Base-by-base conservation (phyloP, 1,139 yeast species). In the Geotrichum aggregatum region DNA sequence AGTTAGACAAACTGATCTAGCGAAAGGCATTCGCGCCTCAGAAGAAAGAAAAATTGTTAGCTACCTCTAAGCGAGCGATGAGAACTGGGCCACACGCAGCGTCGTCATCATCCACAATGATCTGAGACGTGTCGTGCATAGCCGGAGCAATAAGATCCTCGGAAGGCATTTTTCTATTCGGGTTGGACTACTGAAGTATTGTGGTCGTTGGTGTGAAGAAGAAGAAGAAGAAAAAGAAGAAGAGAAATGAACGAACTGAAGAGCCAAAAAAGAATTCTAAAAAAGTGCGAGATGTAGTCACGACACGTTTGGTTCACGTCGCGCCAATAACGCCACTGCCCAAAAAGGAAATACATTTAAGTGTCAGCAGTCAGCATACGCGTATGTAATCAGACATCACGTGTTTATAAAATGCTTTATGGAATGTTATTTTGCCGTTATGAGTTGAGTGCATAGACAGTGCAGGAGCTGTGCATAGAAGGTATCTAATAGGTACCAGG, bases 11-110 rank as follows among this genome's bases (percentile, higher is more conserved):
- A 28, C 11, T 28, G 31, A 11, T 24, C 28, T 24, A 8, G 28
- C 8, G 28, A 8, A 5, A 8, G 28, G 28, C 8, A 8, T 8
- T 5, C 28, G 28, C 28, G 28, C 28, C 28, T 24, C 5, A 24
- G 28, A 5, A 5, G 8, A 24, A 24, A 24, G 7, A 5, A 24
- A 24, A 24, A 24, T 5, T 24, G 28, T 5, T 24, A 24, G 5
- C 8, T 53, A 68, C 71, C 54, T 70, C 73, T 35, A 71, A 60
- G 44, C 70, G 74, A 22, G 68, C 59, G 35, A 75, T 65, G 1
- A 76, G 77, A 42, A 77, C 67, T 4, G 81, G 81, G 0, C 80
- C 80, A 44, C 72, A 73, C 34, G 74, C 65, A 1, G 70, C 69
- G 16, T 68, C 76, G 14, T 75, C 78, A 3, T 73, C 76, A 3